These are phyloP conservation scores for Entomortierella lignicola DNA, from an alignment of 192 early-diverging fungal species.

Conservation along the genomic window DNA sequence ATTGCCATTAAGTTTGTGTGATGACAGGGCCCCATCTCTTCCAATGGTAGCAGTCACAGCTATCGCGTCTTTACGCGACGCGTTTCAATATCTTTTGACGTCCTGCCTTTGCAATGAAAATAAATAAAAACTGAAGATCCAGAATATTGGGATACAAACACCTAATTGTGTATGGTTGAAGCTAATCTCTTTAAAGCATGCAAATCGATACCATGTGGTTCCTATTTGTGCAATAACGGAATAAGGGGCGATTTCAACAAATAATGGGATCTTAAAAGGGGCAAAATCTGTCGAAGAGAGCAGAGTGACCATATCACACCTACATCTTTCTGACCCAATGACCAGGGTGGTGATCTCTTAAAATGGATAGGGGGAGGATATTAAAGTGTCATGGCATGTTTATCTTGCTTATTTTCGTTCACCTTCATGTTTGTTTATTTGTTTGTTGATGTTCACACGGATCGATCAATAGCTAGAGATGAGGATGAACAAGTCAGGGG, in stretches of 20 bases:
- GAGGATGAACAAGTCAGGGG: constrained; percentile 1
- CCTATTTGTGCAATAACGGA: not conserved
- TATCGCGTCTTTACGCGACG: no score
- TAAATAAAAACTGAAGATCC: not conserved
- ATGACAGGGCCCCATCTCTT: no score
- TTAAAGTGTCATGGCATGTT: not conserved
- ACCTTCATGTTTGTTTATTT: not conserved
- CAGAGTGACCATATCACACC: constrained; percentile 20
- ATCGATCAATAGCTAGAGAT: not conserved
- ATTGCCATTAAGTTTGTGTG: no score
- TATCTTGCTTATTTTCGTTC: no score
- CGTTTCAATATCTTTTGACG: no score
- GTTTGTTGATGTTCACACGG: not conserved
- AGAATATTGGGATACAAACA: not conserved
- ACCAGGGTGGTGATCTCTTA: no score
- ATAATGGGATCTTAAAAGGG: not conserved
- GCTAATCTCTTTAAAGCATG: not conserved
- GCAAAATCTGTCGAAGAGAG: not conserved
- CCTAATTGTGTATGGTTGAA: not conserved
- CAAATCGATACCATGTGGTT: constrained; percentile 13
- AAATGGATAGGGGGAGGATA: not conserved
- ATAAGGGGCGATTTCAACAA: not conserved
- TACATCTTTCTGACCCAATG: not conserved
- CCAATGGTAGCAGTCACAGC: no score
- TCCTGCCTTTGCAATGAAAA: no score